These are phyloP conservation scores for Nyssa sinensis DNA, from an alignment of 148 eudicot species.

Conservation along the genomic window DNA sequence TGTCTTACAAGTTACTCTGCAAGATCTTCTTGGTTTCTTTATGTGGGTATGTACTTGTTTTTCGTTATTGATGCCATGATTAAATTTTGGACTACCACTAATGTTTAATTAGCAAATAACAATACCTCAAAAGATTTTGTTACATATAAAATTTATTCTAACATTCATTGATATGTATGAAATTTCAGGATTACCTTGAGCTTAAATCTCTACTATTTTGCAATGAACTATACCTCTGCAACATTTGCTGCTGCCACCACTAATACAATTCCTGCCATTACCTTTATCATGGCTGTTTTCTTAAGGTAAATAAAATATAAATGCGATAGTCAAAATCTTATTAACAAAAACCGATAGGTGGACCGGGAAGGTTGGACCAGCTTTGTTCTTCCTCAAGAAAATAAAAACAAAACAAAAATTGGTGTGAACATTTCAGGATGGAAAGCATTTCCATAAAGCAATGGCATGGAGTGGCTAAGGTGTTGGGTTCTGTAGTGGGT, in stretches of 20 bases:
- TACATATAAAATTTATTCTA: too few relatives aligned
- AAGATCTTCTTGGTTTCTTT: slow-evolving; percentile 39
- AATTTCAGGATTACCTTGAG: slow-evolving; percentile 28
- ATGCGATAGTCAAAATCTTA: background rate
- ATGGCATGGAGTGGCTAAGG: slow-evolving; percentile 25
- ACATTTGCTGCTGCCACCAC: slow-evolving; percentile 35
- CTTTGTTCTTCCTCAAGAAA: background rate
- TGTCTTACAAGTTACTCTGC: slow-evolving; percentile 24
- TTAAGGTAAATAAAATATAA: slow-evolving; percentile 19
- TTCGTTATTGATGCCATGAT: background rate
- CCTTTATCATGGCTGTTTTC: slow-evolving; percentile 25
- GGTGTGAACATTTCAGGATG: slow-evolving; percentile 17
- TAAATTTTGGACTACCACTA: background rate
- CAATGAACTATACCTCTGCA: slow-evolving; percentile 28
- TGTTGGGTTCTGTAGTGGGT: slow-evolving; percentile 24
- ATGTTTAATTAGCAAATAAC: background rate
- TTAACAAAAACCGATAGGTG: background rate
- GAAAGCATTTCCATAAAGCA: slow-evolving; percentile 24
- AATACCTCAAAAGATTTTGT: too few relatives aligned
- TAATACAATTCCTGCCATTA: slow-evolving; percentile 31
- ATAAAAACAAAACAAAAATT: background rate
- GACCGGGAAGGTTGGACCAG: too few relatives aligned
- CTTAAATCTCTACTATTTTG: slow-evolving; percentile 21
- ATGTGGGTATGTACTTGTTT: background rate
- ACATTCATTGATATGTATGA: background rate